Base-by-base conservation (phyloP, 2,329 filamentous ascomycete species). In the Fusarium sp. region DNA sequence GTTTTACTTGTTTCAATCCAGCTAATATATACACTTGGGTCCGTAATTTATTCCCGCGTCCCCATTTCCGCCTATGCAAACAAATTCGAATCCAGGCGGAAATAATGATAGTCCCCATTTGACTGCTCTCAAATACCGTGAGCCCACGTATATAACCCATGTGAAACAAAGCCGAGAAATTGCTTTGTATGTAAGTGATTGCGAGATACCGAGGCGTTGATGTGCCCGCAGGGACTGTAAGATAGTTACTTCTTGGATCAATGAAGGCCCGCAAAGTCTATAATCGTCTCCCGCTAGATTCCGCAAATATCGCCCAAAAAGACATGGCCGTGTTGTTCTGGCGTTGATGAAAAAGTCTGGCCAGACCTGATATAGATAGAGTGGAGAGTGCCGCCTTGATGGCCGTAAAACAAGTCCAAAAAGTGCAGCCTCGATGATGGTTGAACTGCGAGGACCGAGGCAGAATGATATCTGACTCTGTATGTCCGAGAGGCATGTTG, bases 11-110 rank as follows among this genome's bases (percentile, higher is more conserved):
- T 26, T 45, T 55, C 35, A n/a, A 28, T 55, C 28, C 14, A 55
- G 10, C 46, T 32, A 28, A 11, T 20, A 52, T 33, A 46, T 58
- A 59, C 53, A 52, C 37, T 20, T 20, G 4, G 20, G 20, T 37
- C 24, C 41, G 33, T 37, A 44, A 24, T 45, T 54, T 37, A 24
- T 35, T 32, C 22, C 44, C 24, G 20, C 1, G 35, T 37, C 35
- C 35, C 41, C 33, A 33, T 24, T 61, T 61, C 57, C 46, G 57
- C 45, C 45, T 46, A 46, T 51, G 33, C 47, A 45, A 49, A 45
- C 40, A 26, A 22, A 11, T 30, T 19, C 32, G n/a, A 41, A 56
- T 45, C 20, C 52, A 33, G 44, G 51, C 39, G 44, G 44, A 55
- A 32, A 44, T 54, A 32, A 37, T 40, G 22, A 5, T 33, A 48